Evolutionary conservation across 2,329 filamentous ascomycete species (phyloP).

Genomic region (Neurospora sp.): DNA sequence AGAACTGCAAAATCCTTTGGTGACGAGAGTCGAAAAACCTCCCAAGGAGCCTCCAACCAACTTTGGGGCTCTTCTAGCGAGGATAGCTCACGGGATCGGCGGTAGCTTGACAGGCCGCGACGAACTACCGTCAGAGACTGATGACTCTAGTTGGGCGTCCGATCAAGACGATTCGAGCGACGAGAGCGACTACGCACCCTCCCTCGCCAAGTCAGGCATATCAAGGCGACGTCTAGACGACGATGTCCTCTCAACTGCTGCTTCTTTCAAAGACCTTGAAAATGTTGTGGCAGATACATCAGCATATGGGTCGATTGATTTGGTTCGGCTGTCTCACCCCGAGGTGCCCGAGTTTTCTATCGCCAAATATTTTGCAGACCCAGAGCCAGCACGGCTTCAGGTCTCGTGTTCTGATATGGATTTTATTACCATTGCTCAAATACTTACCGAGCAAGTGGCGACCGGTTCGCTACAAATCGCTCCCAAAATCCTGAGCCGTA

Average conservation of each 20-base stretch:
- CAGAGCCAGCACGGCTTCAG: constrained; percentile 41
- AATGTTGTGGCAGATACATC: constrained; percentile 35
- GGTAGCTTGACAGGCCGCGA: constrained; percentile 28
- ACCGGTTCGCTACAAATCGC: constrained; percentile 35
- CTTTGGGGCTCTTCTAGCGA: constrained; percentile 28
- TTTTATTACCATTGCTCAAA: constrained; percentile 56
- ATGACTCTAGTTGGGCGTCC: constrained; percentile 42
- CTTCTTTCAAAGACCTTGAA: constrained; percentile 41
- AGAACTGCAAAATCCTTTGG: constrained; percentile 30
- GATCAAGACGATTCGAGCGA: constrained; percentile 46
- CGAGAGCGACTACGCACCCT: constrained; percentile 37
- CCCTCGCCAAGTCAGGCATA: constrained; percentile 39
- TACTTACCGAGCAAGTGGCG: constrained; percentile 60
- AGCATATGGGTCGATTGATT: constrained; percentile 36
- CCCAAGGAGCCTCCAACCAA: constrained; percentile 26
- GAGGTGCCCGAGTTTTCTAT: constrained; percentile 41
- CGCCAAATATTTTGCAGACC: constrained; percentile 46
- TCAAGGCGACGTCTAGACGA: constrained; percentile 37
- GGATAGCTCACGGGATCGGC: constrained; percentile 26
- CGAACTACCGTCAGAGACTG: constrained; percentile 32
- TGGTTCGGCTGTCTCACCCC: constrained; percentile 37
- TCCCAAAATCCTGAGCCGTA: constrained; percentile 13
- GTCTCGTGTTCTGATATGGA: constrained; percentile 45
- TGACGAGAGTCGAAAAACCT: constrained; percentile 34
- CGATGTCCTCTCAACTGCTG: constrained; percentile 41